phyloP scores from a whole-genome alignment of 176 grass and related monocot species.

The Aegilops umbellulata region DNA sequence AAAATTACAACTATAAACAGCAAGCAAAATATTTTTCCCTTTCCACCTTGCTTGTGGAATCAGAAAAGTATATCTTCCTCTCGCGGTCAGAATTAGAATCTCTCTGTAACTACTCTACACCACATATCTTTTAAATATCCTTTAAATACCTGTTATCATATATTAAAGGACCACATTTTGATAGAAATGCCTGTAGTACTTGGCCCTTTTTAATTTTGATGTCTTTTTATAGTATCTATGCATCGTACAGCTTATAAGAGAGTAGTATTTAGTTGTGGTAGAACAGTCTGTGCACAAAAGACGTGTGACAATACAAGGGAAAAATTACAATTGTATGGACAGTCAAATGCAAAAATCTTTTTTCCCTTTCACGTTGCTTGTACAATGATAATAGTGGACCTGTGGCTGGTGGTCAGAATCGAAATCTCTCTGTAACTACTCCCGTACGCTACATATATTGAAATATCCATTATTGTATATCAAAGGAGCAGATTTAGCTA shows the following conservation, averaged over 20 bases:
- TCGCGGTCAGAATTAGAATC: not conserved
- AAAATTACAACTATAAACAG: not conserved
- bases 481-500: not conserved
- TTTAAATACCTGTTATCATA: not conserved
- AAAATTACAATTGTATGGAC: not conserved
- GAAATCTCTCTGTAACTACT: not conserved
- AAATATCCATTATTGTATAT: slow-evolving; percentile 6
- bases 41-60: not conserved
- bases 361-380: not conserved
- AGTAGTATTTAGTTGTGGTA: not conserved
- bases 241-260: not conserved
- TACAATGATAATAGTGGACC: not conserved
- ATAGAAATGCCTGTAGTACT: not conserved
- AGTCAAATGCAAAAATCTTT: not conserved
- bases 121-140: not conserved
- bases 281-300: not conserved
- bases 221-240: not conserved
- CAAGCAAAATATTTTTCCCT: not conserved
- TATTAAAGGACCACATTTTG: not conserved
- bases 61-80: slow-evolving; percentile 8
- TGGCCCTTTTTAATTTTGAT: not conserved
- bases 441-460: not conserved
- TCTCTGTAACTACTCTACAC: not conserved
- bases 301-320: not conserved
- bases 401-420: not conserved